phyloP scores from a whole-genome alignment of 768 basidiomycete genomes.

The Clavaria fumosa region DNA sequence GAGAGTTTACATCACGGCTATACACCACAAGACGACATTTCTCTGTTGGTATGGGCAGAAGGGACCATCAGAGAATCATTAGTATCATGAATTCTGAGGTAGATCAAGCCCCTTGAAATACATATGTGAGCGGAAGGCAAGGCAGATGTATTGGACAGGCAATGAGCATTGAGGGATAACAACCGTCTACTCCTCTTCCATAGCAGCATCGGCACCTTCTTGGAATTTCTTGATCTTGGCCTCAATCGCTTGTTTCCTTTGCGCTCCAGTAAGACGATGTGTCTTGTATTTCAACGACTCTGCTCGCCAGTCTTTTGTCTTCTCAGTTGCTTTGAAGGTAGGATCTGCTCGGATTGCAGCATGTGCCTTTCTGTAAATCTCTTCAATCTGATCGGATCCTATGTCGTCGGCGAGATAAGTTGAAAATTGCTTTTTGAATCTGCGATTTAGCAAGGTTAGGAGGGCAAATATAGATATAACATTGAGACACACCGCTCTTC shows the following conservation, averaged over 20 bases:
- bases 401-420: conserved; percentile 91
- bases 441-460: conserved; percentile 16
- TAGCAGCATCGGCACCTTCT: conserved; percentile 40
- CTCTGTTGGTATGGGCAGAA: conserved; percentile 41
- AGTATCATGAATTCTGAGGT: no score
- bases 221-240: conserved; percentile 87
- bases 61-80: conserved; percentile 30
- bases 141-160: no score
- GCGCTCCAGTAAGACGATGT: conserved; percentile 51
- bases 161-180: not conserved
- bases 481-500: conserved; percentile 61
- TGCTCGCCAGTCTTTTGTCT: conserved; percentile 82
- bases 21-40: conserved; percentile 18
- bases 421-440: conserved; percentile 96
- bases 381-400: conserved; percentile 94
- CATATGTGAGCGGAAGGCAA: no score
- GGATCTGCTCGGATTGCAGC: conserved; percentile 95
- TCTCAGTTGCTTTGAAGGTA: conserved; percentile 75
- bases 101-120: no score
- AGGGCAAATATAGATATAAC: conserved; percentile 5
- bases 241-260: conserved; percentile 71
- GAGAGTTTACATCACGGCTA: conserved; percentile 26
- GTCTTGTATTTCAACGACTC: conserved; percentile 62
- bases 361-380: conserved; percentile 86
- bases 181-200: conserved; percentile 42